Conservation (phyloP, 78 protist genomes). For the Creolimax fragrantissima region DNA sequence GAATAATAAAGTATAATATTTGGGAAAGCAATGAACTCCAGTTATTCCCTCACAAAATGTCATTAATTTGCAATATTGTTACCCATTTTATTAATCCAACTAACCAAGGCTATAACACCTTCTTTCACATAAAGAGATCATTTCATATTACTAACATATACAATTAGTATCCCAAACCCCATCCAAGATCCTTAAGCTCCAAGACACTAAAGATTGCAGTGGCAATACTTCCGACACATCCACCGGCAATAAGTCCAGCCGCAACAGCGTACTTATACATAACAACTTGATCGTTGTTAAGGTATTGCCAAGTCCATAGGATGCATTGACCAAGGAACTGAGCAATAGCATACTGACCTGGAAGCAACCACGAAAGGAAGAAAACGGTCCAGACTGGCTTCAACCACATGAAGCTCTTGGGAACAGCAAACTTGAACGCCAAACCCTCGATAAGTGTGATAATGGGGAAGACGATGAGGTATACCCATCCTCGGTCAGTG, state of each 20-base stretch:
- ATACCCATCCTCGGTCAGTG: background rate
- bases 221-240: background rate
- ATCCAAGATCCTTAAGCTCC: background rate
- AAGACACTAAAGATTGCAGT: background rate
- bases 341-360: background rate
- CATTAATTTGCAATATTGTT: background rate
- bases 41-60: background rate
- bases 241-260: background rate
- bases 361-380: background rate
- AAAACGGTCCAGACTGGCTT: slow-evolving; percentile 1
- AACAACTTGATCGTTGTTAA: background rate
- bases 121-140: no score
- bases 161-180: background rate
- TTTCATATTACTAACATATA: no score
- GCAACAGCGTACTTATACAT: background rate
- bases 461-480: background rate
- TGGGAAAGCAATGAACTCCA: background rate
- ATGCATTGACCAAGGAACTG: background rate
- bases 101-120: background rate
- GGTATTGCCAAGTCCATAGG: background rate
- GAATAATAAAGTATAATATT: background rate
- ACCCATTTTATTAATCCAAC: background rate
- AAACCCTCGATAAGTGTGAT: background rate
- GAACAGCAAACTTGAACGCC: background rate
- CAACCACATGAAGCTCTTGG: background rate